A percentile compares a stretch with the other conserved stretches of the same genome.
Evolutionary conservation across 345 rosid species (phyloP).

Genomic region (Salix brachista): DNA sequence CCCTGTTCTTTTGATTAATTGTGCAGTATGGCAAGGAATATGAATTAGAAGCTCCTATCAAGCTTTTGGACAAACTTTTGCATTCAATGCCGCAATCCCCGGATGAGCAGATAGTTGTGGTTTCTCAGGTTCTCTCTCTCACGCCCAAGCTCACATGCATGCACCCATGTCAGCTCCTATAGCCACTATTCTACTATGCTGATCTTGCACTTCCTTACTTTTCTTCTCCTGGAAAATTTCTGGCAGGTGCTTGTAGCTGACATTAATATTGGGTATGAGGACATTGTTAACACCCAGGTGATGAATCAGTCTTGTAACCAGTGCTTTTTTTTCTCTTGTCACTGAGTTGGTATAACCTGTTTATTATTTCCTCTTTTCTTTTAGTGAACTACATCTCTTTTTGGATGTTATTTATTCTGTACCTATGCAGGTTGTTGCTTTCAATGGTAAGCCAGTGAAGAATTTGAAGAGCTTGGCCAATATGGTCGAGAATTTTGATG

Average conservation of each 20-base stretch:
- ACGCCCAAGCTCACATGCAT: too few species aligned
- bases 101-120: conserved; percentile 86
- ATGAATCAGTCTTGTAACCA: neutral
- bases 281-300: conserved; percentile 94
- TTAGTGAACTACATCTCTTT: neutral
- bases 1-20: neutral
- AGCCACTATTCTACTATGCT: neutral
- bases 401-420: neutral
- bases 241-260: conserved; percentile 92
- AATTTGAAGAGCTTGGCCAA: conserved; percentile 75
- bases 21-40: conserved; percentile 91
- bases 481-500: conserved; percentile 83
- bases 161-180: neutral
- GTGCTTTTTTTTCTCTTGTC: neutral
- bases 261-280: conserved; percentile 91
- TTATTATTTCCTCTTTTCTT: neutral
- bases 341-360: neutral
- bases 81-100: conserved; percentile 89
- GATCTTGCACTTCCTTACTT: neutral
- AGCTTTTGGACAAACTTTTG: conserved; percentile 82
- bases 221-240: conserved; percentile 1
- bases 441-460: conserved; percentile 81
- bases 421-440: conserved; percentile 63
- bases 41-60: conserved; percentile 94
- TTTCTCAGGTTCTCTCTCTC: conserved; percentile 63